These are phyloP conservation scores for Pterulicium gracile DNA, from an alignment of 1,284 basidiomycete genomes.

Conservation along the genomic window DNA sequence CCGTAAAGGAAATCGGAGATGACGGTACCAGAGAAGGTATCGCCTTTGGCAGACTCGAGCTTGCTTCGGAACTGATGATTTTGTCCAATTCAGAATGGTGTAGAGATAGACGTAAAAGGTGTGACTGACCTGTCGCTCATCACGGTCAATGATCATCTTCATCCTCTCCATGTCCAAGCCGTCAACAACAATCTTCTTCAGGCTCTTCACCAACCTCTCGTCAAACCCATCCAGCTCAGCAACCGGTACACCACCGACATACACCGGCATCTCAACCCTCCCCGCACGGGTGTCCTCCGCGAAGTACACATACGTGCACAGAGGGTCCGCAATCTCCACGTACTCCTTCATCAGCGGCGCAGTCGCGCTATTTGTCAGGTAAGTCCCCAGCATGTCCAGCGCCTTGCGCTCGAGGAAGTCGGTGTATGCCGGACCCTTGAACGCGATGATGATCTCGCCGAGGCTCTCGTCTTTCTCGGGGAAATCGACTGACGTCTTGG, in stretches of 20 bases:
- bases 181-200: slow-evolving; percentile 62
- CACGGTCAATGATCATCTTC: slow-evolving; percentile 77
- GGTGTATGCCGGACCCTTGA: slow-evolving; percentile 69
- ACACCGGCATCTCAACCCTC: slow-evolving; percentile 64
- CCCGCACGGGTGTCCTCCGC: slow-evolving; percentile 72
- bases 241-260: slow-evolving; percentile 78
- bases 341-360: slow-evolving; percentile 91
- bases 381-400: slow-evolving; percentile 77
- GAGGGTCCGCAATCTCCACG: slow-evolving; percentile 83
- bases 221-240: slow-evolving; percentile 72
- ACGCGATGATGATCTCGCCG: slow-evolving; percentile 66
- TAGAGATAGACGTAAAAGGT: not conserved
- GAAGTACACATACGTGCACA: slow-evolving; percentile 79
- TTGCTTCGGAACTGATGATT: slow-evolving; percentile 54
- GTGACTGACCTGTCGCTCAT: slow-evolving; percentile 67
- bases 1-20: slow-evolving; percentile 91
- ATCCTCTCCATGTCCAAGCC: slow-evolving; percentile 93
- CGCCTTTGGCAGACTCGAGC: slow-evolving; percentile 68
- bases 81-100: not conserved
- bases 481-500: slow-evolving; percentile 74
- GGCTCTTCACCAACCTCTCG: slow-evolving; percentile 56
- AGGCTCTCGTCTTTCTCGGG: slow-evolving; percentile 94
- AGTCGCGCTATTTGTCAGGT: slow-evolving; percentile 84
- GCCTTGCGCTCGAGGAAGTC: slow-evolving; percentile 70
- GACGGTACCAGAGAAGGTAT: slow-evolving; percentile 60